Percentiles rank a stretch among this genome's conserved stretches.
These are phyloP conservation scores for Alternaria brassicicola DNA, from an alignment of 2,329 filamentous ascomycete genomes.

Conservation along the genomic window DNA sequence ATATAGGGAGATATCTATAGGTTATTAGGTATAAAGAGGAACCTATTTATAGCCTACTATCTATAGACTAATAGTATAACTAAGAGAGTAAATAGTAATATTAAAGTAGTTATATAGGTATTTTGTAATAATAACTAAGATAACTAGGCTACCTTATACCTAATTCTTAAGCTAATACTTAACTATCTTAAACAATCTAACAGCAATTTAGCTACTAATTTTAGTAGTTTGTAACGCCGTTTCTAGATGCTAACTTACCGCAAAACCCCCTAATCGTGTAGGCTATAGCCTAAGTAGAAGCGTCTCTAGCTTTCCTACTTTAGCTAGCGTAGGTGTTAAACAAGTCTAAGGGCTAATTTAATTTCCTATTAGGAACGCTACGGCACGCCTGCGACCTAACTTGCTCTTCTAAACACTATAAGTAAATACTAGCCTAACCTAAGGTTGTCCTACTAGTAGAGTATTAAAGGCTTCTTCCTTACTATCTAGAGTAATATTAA, in stretches of 20 bases:
- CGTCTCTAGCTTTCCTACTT: constrained; percentile 19
- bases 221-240: constrained; percentile 15
- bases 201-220: constrained; percentile 20
- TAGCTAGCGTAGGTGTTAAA: constrained; percentile 18
- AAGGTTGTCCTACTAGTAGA: constrained; percentile 1
- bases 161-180: too few relatives aligned
- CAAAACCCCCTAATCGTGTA: constrained; percentile 21
- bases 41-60: too few relatives aligned
- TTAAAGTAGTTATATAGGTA: too few relatives aligned
- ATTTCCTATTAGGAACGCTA: constrained; percentile 3
- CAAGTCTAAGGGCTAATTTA: constrained; percentile 6
- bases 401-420: constrained; percentile 5
- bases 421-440: constrained; percentile 6
- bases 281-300: constrained; percentile 11
- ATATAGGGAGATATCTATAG: too few relatives aligned
- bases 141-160: too few relatives aligned
- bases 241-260: constrained; percentile 24
- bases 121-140: too few relatives aligned
- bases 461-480: constrained; percentile 18
- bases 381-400: neutral
- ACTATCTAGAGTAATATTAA: constrained; percentile 8
- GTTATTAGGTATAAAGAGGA: too few relatives aligned
- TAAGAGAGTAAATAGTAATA: too few relatives aligned
- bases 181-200: constrained; percentile 26
- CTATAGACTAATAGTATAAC: too few relatives aligned